Percentiles rank a stretch among this genome's conserved stretches.
phyloP scores from a whole-genome alignment of 1,284 basidiomycete species.

The Mixia osmundae region DNA sequence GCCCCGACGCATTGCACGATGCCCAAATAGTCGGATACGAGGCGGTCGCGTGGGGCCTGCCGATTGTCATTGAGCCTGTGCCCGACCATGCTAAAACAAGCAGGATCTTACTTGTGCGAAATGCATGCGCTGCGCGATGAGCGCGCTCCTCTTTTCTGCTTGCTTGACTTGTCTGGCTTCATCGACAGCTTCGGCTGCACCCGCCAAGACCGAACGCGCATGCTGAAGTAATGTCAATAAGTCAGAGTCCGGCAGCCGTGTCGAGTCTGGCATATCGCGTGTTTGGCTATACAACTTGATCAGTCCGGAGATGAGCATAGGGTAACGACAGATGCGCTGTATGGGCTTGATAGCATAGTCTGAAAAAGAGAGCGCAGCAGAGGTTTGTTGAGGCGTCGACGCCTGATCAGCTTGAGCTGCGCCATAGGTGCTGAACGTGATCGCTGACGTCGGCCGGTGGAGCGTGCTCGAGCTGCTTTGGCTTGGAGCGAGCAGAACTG shows the following conservation, averaged over 20 bases:
- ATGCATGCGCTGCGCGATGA: constrained; percentile 18
- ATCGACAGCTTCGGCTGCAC: constrained; percentile 30
- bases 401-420: constrained; percentile 13
- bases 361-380: constrained; percentile 12
- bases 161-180: constrained; percentile 33
- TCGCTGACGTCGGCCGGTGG: constrained; percentile 16
- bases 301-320: constrained; percentile 16
- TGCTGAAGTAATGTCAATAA: too few species aligned
- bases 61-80: constrained; percentile 2
- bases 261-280: too few species aligned
- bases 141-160: constrained; percentile 38
- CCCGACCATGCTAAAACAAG: neutral
- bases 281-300: constrained; percentile 20
- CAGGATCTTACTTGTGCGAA: constrained; percentile 6
- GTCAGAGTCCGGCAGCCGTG: too few species aligned
- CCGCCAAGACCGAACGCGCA: neutral
- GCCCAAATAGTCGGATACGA: constrained; percentile 36
- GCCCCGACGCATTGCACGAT: constrained; percentile 51
- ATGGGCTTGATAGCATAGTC: constrained; percentile 20
- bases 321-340: constrained; percentile 19
- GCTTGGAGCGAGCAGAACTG: neutral
- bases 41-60: constrained; percentile 28
- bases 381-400: constrained; percentile 15
- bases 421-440: constrained; percentile 9
- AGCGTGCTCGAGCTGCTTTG: constrained; percentile 28